Evolutionary conservation across 148 eudicot genomes (phyloP), one percentile per base, ranked within the genome.

Genomic region (Diospyros kaki): DNA sequence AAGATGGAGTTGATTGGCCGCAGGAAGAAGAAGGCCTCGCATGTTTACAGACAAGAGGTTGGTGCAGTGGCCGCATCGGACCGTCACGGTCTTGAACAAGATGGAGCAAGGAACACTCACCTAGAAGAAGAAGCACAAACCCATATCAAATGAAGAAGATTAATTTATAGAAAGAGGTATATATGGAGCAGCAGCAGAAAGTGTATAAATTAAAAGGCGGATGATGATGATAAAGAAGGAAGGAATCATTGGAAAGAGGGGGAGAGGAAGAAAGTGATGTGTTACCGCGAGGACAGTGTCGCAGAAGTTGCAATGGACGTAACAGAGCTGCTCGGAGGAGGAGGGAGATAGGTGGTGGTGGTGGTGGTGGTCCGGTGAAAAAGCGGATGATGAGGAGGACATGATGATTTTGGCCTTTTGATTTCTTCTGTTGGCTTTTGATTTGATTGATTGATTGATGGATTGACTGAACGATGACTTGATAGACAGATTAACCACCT

Each of bases 21-120:
- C 42, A 48, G 93, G 96, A 40, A 92, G 80, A n/a, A 92, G 88
- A 38, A 86, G 82, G 39, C 82, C 87, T 1, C 90, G 80, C 96
- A 91, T 93, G 84, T 93, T 87, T 5, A 91, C 98, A 1, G 95
- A 87, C 61, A 93, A 83, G 43, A 93, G 90, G 69, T 88, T 91
- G 18, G 89, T 82, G 88, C 99, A 96, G 78, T 96, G 98, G 9
- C 99, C 99, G 70, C 99, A 96, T 81, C 98, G 84, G 45, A 96
- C 99, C 5, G 99, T 96, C 71, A 96, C 98, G 2, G 88, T 93
- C 85, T 89, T 96, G 87, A 84, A 88, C 89, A 96, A 88, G 82
- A 94, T 93, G 58, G 87, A 84, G 86, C 92, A 81, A 53, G 99
- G 99, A 64, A 96, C 99, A 77, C 98, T 93, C 86, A 96, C 99